A percentile compares a stretch with the other conserved stretches of the same genome.
phyloP scores from a whole-genome alignment of 2,329 filamentous ascomycete species.

The Stachybotrys elegans region DNA sequence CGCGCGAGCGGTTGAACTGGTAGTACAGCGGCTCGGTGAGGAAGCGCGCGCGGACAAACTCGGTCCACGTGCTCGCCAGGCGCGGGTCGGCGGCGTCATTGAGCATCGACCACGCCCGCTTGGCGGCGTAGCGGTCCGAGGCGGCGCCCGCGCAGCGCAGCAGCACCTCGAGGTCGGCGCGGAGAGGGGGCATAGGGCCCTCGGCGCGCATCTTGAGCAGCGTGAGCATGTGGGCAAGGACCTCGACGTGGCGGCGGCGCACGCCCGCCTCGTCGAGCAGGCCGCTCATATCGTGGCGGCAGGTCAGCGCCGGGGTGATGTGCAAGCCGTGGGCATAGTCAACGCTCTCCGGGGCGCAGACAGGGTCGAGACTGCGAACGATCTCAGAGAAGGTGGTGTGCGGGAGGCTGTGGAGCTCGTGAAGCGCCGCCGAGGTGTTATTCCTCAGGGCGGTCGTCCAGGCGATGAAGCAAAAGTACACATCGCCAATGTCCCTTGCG shows the following conservation, averaged over 20 bases:
- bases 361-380: conserved; percentile 56
- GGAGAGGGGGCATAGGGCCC: conserved; percentile 19
- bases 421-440: conserved; percentile 14
- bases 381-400: conserved; percentile 57
- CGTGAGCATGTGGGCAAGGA: conserved; percentile 29
- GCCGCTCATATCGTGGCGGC: conserved; percentile 29
- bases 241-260: conserved; percentile 31
- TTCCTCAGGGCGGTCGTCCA: conserved; percentile 21
- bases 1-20: conserved; percentile 36
- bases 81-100: conserved; percentile 22
- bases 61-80: conserved; percentile 31
- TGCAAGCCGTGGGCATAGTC: conserved; percentile 40
- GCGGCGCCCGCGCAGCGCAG: conserved; percentile 43
- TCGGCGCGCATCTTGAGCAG: conserved; percentile 27
- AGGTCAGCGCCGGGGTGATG: conserved; percentile 33
- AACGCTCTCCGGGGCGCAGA: conserved; percentile 35
- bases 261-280: conserved; percentile 39
- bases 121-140: conserved; percentile 23
- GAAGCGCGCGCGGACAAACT: conserved; percentile 44
- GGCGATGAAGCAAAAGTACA: conserved; percentile 18
- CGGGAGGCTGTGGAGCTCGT: conserved; percentile 37
- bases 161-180: conserved; percentile 38
- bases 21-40: conserved; percentile 40
- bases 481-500: conserved; percentile 14
- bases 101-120: conserved; percentile 22